Percentiles rank a stretch among this genome's conserved stretches.
These are phyloP conservation scores for Cyberlindnera veronae DNA, from an alignment of 805 yeast species.

Conservation along the genomic window DNA sequence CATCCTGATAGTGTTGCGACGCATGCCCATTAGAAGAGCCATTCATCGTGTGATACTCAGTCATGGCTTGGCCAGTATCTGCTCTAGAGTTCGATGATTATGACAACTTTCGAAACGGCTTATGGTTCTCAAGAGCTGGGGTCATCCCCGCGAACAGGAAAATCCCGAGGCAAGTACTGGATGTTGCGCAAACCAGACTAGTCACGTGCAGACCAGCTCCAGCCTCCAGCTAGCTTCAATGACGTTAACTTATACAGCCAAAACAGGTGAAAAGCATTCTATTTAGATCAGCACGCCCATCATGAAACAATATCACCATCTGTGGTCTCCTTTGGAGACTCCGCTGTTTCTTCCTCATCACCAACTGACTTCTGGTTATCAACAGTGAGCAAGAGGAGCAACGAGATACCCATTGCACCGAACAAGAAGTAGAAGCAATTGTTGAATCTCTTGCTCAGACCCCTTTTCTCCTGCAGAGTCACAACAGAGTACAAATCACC, in stretches of 20 bases:
- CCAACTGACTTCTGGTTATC: not conserved
- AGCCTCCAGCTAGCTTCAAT: no score
- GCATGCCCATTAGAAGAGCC: slow-evolving; percentile 1
- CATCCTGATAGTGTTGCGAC: no score
- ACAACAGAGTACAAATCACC: not conserved
- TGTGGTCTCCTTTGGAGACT: not conserved
- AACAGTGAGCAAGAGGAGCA: not conserved
- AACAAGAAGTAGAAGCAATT: not conserved
- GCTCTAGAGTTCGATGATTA: not conserved
- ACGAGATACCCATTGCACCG: not conserved
- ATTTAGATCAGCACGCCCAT: not conserved
- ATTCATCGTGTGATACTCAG: slow-evolving; percentile 1
- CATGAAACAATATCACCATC: not conserved
- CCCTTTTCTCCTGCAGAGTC: not conserved
- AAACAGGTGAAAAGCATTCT: no score
- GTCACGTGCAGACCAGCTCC: not conserved
- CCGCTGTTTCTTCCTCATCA: not conserved
- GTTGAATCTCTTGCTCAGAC: not conserved
- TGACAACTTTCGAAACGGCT: not conserved
- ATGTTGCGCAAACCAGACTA: not conserved
- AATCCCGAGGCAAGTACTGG: not conserved
- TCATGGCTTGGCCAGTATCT: not conserved
- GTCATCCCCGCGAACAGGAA: not conserved
- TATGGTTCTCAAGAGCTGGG: not conserved
- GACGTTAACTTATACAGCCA: no score